Evolutionary conservation across 2,329 filamentous ascomycete genomes (phyloP).

Genomic region (Phialophora chinensis): DNA sequence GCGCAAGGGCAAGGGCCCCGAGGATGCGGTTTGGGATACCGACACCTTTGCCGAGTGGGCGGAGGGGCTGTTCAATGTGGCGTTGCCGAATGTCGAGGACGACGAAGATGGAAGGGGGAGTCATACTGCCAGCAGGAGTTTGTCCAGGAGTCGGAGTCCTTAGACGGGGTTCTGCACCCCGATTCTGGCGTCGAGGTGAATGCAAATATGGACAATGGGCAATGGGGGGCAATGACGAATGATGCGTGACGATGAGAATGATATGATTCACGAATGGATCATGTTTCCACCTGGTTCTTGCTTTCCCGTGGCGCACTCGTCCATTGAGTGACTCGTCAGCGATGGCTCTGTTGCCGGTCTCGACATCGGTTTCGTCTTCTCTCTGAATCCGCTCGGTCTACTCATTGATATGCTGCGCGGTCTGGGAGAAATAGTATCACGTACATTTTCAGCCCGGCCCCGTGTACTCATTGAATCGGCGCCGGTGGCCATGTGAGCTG

Average conservation of each 20-base stretch:
- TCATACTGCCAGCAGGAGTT: constrained; percentile 36
- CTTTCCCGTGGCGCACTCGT: background rate
- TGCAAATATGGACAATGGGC: background rate
- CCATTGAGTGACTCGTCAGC: background rate
- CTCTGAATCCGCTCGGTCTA: background rate
- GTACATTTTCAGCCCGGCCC: background rate
- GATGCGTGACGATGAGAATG: background rate
- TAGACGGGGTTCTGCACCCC: constrained; percentile 14
- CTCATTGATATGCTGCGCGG: background rate
- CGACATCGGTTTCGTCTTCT: background rate
- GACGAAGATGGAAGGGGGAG: constrained; percentile 38
- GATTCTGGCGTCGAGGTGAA: background rate
- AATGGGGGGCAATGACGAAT: background rate
- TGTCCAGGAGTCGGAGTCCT: constrained; percentile 35
- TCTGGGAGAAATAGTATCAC: background rate
- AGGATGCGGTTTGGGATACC: constrained; percentile 68
- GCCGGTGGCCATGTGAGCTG: background rate
- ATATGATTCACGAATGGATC: background rate
- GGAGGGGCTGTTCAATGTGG: constrained; percentile 60
- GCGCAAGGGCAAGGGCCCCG: constrained; percentile 64
- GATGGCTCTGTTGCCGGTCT: background rate
- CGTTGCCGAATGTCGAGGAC: constrained; percentile 41
- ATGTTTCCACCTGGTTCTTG: background rate
- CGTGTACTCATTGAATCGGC: background rate
- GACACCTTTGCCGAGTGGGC: constrained; percentile 70